These are phyloP conservation scores for Talaromyces piceae DNA, from an alignment of 2,329 filamentous ascomycete genomes.

Conservation along the genomic window DNA sequence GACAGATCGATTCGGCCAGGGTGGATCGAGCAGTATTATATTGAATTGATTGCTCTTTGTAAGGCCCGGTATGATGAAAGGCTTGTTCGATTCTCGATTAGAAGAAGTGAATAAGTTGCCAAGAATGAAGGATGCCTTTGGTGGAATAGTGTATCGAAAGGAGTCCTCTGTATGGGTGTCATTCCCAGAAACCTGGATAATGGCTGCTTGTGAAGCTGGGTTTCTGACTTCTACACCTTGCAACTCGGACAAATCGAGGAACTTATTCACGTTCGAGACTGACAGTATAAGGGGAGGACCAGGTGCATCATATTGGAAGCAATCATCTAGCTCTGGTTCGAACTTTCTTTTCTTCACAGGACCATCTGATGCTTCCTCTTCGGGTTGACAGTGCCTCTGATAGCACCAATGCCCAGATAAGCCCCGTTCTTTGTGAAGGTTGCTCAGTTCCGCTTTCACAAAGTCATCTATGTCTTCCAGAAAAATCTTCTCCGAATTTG, in stretches of 20 bases:
- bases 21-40: conserved; percentile 55
- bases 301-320: conserved; percentile 3
- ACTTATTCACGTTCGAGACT: conserved; percentile 22
- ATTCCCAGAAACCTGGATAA: conserved; percentile 10
- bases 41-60: conserved; percentile 39
- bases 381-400: background rate
- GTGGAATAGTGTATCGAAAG: conserved; percentile 39
- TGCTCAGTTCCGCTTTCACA: conserved; percentile 34
- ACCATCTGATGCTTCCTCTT: background rate
- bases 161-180: background rate
- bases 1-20: conserved; percentile 57
- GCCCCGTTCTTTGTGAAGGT: conserved; percentile 17
- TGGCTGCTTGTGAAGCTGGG: conserved; percentile 16
- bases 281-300: conserved; percentile 28
- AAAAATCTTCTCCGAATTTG: conserved; percentile 24
- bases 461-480: conserved; percentile 13
- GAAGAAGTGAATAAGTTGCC: conserved; percentile 19
- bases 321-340: background rate
- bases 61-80: conserved; percentile 12
- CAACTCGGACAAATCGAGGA: conserved; percentile 20
- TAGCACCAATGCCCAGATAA: background rate
- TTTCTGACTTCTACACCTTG: conserved; percentile 23
- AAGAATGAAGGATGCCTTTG: conserved; percentile 42
- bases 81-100: conserved; percentile 14
- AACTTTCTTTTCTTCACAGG: conserved; percentile 11